Evolutionary conservation across 176 grass and related monocot species (phyloP).

Genomic region (Pharus latifolius): DNA sequence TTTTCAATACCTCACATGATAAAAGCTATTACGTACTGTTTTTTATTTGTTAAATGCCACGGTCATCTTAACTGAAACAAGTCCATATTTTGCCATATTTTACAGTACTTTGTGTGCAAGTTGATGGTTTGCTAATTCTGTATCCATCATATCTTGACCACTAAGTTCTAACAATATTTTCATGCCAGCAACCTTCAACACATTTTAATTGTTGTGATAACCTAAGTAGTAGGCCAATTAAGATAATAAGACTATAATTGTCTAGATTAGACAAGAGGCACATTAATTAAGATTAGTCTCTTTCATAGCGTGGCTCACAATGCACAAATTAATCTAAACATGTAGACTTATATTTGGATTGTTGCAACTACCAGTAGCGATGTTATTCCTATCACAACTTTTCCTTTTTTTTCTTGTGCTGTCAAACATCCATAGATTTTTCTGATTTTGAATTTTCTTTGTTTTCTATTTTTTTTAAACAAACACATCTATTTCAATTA

Average conservation of each 20-base stretch:
- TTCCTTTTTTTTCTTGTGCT: neutral
- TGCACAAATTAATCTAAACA: slow-evolving; percentile 7
- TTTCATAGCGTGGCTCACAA: neutral
- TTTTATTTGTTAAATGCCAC: neutral
- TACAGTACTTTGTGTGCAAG: neutral
- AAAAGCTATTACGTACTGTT: neutral
- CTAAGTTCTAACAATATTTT: neutral
- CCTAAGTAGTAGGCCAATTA: neutral
- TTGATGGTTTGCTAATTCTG: neutral
- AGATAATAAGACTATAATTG: neutral
- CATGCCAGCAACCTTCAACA: neutral
- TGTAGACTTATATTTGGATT: neutral
- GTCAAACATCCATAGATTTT: no score
- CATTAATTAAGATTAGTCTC: slow-evolving; percentile 9
- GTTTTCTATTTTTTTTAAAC: no score
- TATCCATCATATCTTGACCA: neutral
- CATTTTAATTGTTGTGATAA: no score
- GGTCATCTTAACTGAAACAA: neutral
- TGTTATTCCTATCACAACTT: neutral
- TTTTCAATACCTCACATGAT: neutral
- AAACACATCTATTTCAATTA: no score
- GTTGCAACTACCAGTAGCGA: neutral
- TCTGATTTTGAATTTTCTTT: neutral
- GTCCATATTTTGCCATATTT: neutral
- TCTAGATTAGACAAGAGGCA: neutral